Percentiles rank a stretch among this genome's conserved stretches.
Conservation (phyloP, 371 early-diverging fungal species). For the Saksenaea oblongispora region DNA sequence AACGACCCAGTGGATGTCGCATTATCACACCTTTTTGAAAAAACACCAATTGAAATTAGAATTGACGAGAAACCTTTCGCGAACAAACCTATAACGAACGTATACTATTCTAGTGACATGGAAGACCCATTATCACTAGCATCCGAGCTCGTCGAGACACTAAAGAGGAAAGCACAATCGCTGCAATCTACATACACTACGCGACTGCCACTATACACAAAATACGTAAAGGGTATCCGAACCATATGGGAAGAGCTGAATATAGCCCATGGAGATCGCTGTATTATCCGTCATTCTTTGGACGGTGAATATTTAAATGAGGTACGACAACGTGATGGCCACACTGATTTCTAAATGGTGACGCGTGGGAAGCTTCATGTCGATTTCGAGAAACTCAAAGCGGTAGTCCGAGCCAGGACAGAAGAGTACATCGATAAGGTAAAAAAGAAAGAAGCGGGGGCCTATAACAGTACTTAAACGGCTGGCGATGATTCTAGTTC, state of each 20-base stretch:
- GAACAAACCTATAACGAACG: background rate
- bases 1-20: conserved; percentile 13
- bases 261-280: conserved; percentile 10
- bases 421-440: conserved; percentile 44
- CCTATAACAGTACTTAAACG: background rate
- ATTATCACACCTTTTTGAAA: conserved; percentile 6
- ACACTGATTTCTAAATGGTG: background rate
- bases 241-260: conserved; percentile 24
- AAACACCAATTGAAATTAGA: background rate
- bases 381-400: conserved; percentile 27
- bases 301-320: conserved; percentile 10
- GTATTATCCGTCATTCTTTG: conserved; percentile 12
- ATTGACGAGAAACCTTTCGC: conserved; percentile 6
- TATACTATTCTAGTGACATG: conserved; percentile 5
- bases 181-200: conserved; percentile 7
- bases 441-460: background rate
- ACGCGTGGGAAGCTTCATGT: conserved; percentile 13
- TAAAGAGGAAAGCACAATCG: conserved; percentile 6
- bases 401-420: conserved; percentile 31
- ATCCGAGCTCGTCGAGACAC: background rate
- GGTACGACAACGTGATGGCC: conserved; percentile 11
- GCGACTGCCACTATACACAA: conserved; percentile 15
- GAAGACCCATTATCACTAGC: conserved; percentile 3
- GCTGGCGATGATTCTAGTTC: conserved; percentile 17
- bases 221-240: conserved; percentile 18